Conservation (phyloP, 345 rosid genomes). For the Gossypium australe region DNA sequence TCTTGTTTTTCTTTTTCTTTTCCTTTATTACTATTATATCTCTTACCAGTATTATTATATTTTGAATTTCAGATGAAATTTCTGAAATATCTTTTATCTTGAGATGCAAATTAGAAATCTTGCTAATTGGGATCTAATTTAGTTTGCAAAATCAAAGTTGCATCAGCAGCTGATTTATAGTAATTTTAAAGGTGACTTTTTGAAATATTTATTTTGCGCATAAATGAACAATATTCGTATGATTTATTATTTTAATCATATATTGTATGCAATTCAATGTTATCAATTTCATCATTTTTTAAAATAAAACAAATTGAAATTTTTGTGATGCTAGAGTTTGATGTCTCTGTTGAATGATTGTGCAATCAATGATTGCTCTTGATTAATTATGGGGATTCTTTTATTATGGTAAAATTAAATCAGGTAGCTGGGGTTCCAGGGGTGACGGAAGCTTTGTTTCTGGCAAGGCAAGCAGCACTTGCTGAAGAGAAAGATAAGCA, state of each 20-base stretch:
- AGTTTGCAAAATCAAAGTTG: neutral
- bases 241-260: too few relatives aligned
- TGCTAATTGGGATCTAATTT: neutral
- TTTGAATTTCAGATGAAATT: neutral
- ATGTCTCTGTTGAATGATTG: neutral
- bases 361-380: neutral
- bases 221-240: neutral
- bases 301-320: neutral
- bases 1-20: conserved; percentile 1
- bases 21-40: neutral
- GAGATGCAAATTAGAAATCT: neutral
- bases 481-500: conserved; percentile 52
- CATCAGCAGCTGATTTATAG: too few relatives aligned
- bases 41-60: neutral
- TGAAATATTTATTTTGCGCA: neutral
- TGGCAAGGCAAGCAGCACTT: conserved; percentile 69
- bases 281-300: neutral
- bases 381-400: neutral
- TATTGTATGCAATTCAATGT: neutral
- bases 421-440: conserved; percentile 98
- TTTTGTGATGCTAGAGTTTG: neutral
- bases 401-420: neutral
- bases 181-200: neutral
- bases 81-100: neutral
- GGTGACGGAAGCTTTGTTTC: conserved; percentile 75